phyloP scores from a whole-genome alignment of 2,329 filamentous ascomycete genomes.

The Graphilbum fragrans region DNA sequence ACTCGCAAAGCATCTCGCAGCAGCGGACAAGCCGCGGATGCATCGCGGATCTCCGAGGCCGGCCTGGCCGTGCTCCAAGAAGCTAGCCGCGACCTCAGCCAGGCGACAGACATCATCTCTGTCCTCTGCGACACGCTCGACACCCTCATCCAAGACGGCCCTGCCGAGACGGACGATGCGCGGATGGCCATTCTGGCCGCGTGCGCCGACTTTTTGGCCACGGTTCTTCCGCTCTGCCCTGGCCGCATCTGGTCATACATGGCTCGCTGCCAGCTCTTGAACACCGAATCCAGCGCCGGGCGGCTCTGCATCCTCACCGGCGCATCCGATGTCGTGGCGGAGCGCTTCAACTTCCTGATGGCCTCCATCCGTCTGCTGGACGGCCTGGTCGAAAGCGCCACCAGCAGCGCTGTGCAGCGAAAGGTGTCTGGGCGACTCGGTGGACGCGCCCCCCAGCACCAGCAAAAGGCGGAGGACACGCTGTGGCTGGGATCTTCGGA shows the following conservation, averaged over 20 bases:
- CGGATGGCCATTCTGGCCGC: slow-evolving; percentile 55
- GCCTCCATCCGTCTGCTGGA: slow-evolving; percentile 65
- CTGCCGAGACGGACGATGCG: slow-evolving; percentile 44
- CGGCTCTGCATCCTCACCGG: slow-evolving; percentile 68
- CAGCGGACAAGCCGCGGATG: slow-evolving; percentile 7
- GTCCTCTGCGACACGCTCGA: slow-evolving; percentile 83
- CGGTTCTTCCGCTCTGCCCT: slow-evolving; percentile 61
- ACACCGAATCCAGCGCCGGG: slow-evolving; percentile 62
- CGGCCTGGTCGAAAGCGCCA: slow-evolving; percentile 62
- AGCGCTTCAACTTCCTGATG: slow-evolving; percentile 65
- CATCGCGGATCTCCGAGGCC: slow-evolving; percentile 15
- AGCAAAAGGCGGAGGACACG: slow-evolving; percentile 25
- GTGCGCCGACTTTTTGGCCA: slow-evolving; percentile 70
- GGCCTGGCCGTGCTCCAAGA: slow-evolving; percentile 42
- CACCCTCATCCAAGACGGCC: slow-evolving; percentile 46
- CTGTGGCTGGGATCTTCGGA: slow-evolving; percentile 65
- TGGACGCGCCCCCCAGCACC: slow-evolving; percentile 6
- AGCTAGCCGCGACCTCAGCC: slow-evolving; percentile 40
- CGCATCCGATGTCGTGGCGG: slow-evolving; percentile 66
- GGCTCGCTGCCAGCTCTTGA: slow-evolving; percentile 67
- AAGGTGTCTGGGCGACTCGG: slow-evolving; percentile 39
- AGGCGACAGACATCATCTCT: slow-evolving; percentile 63
- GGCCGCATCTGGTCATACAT: slow-evolving; percentile 86
- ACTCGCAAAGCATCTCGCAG: slow-evolving; percentile 20
- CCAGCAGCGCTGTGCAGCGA: slow-evolving; percentile 55